phyloP scores from a whole-genome alignment of 805 yeast species.

The Pachysolen tannophilus region DNA sequence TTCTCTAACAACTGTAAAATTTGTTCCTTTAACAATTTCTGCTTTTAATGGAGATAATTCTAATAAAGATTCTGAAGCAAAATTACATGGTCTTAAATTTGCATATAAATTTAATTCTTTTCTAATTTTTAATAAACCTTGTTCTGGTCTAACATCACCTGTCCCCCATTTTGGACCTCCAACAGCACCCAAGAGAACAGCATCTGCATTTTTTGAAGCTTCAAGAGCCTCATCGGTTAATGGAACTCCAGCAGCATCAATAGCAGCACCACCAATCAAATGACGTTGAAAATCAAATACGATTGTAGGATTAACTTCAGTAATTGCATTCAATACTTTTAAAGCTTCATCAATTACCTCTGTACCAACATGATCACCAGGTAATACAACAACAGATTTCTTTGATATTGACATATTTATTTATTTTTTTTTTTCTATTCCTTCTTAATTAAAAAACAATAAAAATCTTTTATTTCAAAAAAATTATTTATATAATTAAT shows the following conservation, averaged over 20 bases:
- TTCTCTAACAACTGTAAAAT: slow-evolving; percentile 91
- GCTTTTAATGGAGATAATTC: slow-evolving; percentile 84
- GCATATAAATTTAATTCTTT: slow-evolving; percentile 93
- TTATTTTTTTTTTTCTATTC: no score
- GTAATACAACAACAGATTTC: slow-evolving; percentile 68
- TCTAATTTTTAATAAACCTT: slow-evolving; percentile 88
- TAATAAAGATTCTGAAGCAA: slow-evolving; percentile 76
- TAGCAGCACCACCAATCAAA: slow-evolving; percentile 96
- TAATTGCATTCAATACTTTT: slow-evolving; percentile 79
- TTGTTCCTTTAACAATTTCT: slow-evolving; percentile 82
- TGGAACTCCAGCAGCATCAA: slow-evolving; percentile 93
- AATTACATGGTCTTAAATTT: slow-evolving; percentile 93
- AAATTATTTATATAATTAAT: no score
- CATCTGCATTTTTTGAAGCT: slow-evolving; percentile 83
- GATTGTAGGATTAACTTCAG: slow-evolving; percentile 44
- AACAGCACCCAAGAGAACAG: slow-evolving; percentile 95
- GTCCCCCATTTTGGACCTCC: slow-evolving; percentile 99
- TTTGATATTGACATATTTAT: no score
- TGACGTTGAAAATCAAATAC: slow-evolving; percentile 75
- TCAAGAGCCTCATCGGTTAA: slow-evolving; percentile 77
- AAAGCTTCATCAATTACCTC: slow-evolving; percentile 88
- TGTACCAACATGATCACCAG: slow-evolving; percentile 96
- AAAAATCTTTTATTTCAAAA: no score
- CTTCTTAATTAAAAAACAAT: no score
- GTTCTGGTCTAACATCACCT: slow-evolving; percentile 94